Evolutionary conservation across 257 asterid genomes (phyloP), one percentile per base, ranked within the genome.

Genomic region (Coffea eugenioides): DNA sequence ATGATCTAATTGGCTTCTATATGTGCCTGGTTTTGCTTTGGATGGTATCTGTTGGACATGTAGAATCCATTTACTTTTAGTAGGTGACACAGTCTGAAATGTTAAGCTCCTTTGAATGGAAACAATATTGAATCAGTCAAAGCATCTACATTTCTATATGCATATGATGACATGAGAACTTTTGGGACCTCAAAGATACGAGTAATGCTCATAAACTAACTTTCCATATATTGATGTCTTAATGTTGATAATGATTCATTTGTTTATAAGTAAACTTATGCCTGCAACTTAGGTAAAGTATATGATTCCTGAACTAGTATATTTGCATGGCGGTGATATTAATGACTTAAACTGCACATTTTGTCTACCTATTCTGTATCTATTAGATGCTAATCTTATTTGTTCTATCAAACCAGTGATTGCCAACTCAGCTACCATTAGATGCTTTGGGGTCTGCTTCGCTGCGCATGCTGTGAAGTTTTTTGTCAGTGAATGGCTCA

Each of bases 401-500:
- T 80, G 51, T 21, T 57, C 66, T 74, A 20, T 72, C 43, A 39
- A 39, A 39, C 43, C 4, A 39, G 43, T 39, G 43, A 78, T 39
- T 39, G 43, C 4, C 43, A 39, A 39, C 43, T 39, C 97, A 12
- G 77, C 18, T 71, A 84, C 83, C 84, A 78, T 83, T 75, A 84
- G 87, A 87, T 93, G 97, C 89, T 80, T 92, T 82, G 85, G 87
- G 67, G 81, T 88, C 74, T 86, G 93, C 84, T 66, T 88, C 25
- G 71, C 88, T 80, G 97, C 96, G 66, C 90, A 87, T 71, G 77
- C 88, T 65, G 43, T 86, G 69, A 93, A 93, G 88, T 83, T 89
- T 71, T 70, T 88, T 65, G 85, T 39, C 43, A 39, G 43, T 39
- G 43, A 39, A 4, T 2, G 43, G 43, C 43, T 39, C 43, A 39